Percentiles rank a stretch among this genome's conserved stretches.
Conservation (phyloP, 352 stramenopile genomes). For the Phytophthora rubi region DNA sequence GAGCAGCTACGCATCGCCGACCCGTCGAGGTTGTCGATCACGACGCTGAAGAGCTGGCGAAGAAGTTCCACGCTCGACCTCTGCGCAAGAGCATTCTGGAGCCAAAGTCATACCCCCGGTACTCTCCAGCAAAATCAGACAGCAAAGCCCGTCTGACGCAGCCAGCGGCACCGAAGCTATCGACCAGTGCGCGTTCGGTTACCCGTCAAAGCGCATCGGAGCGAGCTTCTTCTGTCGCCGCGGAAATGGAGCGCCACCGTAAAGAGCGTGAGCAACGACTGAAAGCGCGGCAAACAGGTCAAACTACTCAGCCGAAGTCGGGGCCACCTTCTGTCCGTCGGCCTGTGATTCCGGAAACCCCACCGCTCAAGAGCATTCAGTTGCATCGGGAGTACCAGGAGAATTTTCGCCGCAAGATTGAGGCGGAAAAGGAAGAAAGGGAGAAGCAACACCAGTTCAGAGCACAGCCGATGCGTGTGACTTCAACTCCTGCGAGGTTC, state of each 20-base stretch:
- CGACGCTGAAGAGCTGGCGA: conserved; percentile 73
- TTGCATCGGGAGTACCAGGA: conserved; percentile 78
- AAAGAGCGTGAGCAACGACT: conserved; percentile 51
- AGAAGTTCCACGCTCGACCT: conserved; percentile 81
- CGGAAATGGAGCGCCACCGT: conserved; percentile 48
- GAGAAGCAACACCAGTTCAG: conserved; percentile 67
- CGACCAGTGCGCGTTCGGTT: conserved; percentile 45
- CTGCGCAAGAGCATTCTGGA: conserved; percentile 65
- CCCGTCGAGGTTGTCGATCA: conserved; percentile 67
- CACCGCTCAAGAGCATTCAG: conserved; percentile 73
- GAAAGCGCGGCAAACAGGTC: conserved; percentile 34
- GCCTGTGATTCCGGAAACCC: conserved; percentile 72
- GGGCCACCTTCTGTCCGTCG: conserved; percentile 24
- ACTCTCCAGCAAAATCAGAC: conserved; percentile 37
- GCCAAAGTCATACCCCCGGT: conserved; percentile 36
- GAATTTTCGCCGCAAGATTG: conserved; percentile 63
- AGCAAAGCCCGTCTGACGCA: conserved; percentile 48
- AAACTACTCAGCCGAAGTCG: conserved; percentile 19
- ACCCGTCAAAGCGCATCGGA: conserved; percentile 40
- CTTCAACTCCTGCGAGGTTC: conserved; percentile 60
- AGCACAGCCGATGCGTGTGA: conserved; percentile 74
- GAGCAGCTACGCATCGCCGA: conserved; percentile 60
- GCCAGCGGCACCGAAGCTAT: conserved; percentile 50
- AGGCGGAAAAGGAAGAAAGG: conserved; percentile 63
- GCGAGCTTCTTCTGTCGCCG: conserved; percentile 37